Conservation (phyloP, 208 protist species). For the Trypanosoma vivax region DNA sequence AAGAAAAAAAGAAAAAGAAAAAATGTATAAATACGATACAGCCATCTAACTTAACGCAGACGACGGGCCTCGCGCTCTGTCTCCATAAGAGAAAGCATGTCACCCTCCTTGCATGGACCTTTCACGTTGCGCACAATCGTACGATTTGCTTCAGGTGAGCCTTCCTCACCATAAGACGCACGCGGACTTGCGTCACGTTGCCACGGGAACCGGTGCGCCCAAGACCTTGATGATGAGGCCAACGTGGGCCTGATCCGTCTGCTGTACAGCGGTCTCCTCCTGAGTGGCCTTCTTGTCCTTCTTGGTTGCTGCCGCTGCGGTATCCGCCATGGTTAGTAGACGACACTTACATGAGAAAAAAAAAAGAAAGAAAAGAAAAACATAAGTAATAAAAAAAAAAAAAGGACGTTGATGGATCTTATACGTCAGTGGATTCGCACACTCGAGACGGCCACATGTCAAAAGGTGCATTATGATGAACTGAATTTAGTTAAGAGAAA, state of each 20-base stretch:
- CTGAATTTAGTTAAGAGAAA: no score
- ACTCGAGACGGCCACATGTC: neutral
- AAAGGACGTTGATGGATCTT: neutral
- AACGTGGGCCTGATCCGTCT: constrained; percentile 83
- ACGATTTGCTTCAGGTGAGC: constrained; percentile 86
- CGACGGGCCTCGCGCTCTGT: constrained; percentile 99
- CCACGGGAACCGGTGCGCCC: constrained; percentile 99
- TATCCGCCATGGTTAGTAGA: constrained; percentile 17
- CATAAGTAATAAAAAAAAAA: constrained; percentile 6
- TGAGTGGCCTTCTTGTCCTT: constrained; percentile 77
- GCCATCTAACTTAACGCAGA: constrained; percentile 95
- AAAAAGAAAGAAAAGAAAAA: constrained; percentile 9
- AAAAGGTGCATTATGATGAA: no score
- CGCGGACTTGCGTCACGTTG: constrained; percentile 98
- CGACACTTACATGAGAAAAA: constrained; percentile 7
- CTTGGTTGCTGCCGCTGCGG: constrained; percentile 39
- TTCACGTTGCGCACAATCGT: constrained; percentile 99
- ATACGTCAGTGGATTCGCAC: neutral
- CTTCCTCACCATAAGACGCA: constrained; percentile 91
- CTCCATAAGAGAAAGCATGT: constrained; percentile 99
- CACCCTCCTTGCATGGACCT: constrained; percentile 97
- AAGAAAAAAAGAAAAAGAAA: constrained; percentile 11
- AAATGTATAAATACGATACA: constrained; percentile 4
- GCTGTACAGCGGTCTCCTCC: constrained; percentile 71
- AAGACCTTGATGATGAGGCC: constrained; percentile 97